Evolutionary conservation across 164 flowering plant genomes (phyloP).

Genomic region (Santalum album): DNA sequence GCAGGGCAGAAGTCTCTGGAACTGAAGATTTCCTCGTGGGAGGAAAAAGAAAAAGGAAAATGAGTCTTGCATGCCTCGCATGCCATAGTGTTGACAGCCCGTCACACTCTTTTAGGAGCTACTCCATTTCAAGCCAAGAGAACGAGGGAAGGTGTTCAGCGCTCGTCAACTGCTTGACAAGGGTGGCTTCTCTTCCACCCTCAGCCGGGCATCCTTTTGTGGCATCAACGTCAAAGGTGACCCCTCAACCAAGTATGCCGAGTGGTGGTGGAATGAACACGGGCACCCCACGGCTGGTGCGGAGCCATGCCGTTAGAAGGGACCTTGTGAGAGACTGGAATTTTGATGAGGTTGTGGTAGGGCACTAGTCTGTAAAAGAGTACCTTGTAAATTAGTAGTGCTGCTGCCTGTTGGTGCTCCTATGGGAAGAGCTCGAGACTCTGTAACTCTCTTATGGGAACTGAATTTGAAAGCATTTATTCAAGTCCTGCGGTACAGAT

Average conservation of each 20-base stretch:
- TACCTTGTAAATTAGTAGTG: not conserved
- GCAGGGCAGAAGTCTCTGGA: not conserved
- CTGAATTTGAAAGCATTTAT: too few relatives aligned
- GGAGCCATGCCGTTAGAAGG: constrained; percentile 84
- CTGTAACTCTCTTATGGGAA: too few relatives aligned
- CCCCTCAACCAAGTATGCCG: constrained; percentile 53
- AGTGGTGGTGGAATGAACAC: constrained; percentile 22
- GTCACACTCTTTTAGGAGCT: constrained; percentile 84
- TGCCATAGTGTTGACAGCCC: constrained; percentile 86
- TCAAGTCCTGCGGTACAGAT: too few relatives aligned
- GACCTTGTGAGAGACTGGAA: constrained; percentile 90
- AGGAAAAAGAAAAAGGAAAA: constrained; percentile 4
- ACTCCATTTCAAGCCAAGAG: constrained; percentile 79
- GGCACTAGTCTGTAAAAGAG: constrained; percentile 19
- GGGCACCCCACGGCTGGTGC: constrained; percentile 65
- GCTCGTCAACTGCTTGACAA: constrained; percentile 48
- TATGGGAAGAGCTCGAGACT: too few relatives aligned
- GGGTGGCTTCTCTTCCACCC: constrained; percentile 29
- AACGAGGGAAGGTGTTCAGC: constrained; percentile 73
- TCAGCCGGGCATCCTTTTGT: constrained; percentile 19
- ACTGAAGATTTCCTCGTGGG: not conserved
- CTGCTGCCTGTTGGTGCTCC: too few relatives aligned
- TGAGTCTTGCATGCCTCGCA: constrained; percentile 86
- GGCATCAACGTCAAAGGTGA: constrained; percentile 62
- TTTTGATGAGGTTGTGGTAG: constrained; percentile 55